Percentiles rank a stretch among this genome's conserved stretches.
phyloP scores from a whole-genome alignment of 352 stramenopile species.

The Pythium plurisporium region DNA sequence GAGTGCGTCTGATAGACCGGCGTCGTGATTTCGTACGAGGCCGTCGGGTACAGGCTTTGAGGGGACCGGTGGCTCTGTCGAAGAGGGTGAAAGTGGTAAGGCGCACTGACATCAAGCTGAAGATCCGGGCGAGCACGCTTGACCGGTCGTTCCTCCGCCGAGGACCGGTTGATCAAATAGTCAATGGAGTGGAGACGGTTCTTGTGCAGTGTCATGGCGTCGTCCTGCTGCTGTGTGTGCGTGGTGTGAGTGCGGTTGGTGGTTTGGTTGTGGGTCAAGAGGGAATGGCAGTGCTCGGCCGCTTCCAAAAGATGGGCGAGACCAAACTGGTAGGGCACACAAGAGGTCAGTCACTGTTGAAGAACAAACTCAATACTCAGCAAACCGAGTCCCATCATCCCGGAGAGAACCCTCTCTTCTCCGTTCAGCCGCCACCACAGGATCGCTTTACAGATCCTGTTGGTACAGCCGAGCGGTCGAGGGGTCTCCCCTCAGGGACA shows the following conservation, averaged over 20 bases:
- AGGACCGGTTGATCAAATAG: constrained; percentile 18
- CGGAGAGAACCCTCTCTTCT: not conserved
- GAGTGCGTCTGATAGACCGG: constrained; percentile 12
- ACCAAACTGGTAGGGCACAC: constrained; percentile 33
- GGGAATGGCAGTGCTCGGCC: constrained; percentile 36
- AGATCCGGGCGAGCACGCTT: constrained; percentile 19
- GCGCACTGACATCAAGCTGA: constrained; percentile 6
- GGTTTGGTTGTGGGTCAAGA: constrained; percentile 5
- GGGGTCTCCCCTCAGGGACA: too few species aligned
- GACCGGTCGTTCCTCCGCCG: constrained; percentile 2
- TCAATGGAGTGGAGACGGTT: constrained; percentile 26
- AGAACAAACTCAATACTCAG: not conserved
- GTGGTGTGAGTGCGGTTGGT: not conserved
- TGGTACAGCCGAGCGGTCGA: too few species aligned
- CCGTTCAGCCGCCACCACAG: too few species aligned
- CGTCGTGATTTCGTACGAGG: not conserved
- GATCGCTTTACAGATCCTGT: not conserved
- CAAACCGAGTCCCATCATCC: too few species aligned
- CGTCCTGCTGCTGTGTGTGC: not conserved
- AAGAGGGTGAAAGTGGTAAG: not conserved
- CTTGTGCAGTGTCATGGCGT: constrained; percentile 8
- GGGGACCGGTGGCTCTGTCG: constrained; percentile 4
- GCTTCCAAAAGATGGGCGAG: constrained; percentile 58
- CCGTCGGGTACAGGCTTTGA: not conserved
- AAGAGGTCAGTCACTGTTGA: constrained; percentile 18